Evolutionary conservation across 257 asterid genomes (phyloP), one percentile per base, ranked within the genome.

Genomic region (Anisodus tanguticus): DNA sequence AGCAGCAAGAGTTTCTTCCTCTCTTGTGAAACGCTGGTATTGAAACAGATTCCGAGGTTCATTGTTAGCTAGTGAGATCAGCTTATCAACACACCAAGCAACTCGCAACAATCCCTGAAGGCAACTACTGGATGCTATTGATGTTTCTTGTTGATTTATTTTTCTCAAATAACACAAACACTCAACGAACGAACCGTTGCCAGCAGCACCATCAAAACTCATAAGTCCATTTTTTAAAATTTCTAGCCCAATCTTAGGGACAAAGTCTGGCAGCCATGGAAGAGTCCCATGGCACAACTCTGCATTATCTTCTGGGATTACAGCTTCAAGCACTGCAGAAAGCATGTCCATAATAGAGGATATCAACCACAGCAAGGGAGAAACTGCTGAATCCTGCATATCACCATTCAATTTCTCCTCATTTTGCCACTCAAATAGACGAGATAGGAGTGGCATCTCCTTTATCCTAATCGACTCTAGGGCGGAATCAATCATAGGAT

Each of bases 191-290:
- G 95, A 93, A 81, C 90, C 85, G 59, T 74, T 87, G 67, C 77
- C 88, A 19, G 87, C 87, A 86, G 72, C 53, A 59, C 39, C 53
- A 80, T 63, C 87, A 19, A 86, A 86, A 87, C 89, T 84, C 62
- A 94, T 77, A 78, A 86, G 91, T 60, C 95, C 91, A 76, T 89
- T 90, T 86, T 87, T 91, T 39, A 93, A 84, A 76, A 97, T 86
- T 85, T 67, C 87, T 67, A 95, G 90, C 78, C 98, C 98, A 74
- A 93, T 88, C 90, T 84, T 92, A 19, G 98, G 93, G 80, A 95
- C 97, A 74, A 97, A 97, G 13, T 97, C 98, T 0, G 99, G 98
- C 86, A 96, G 89, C 95, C 97, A 94, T 54, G 96, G 91, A 87
- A 95, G 66, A 83, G n/a, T 67, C 31, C 87, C 89, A 76, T 87